Base-by-base conservation (phyloP, 495 filamentous ascomycete genomes). In the Hamigera avellanea region DNA sequence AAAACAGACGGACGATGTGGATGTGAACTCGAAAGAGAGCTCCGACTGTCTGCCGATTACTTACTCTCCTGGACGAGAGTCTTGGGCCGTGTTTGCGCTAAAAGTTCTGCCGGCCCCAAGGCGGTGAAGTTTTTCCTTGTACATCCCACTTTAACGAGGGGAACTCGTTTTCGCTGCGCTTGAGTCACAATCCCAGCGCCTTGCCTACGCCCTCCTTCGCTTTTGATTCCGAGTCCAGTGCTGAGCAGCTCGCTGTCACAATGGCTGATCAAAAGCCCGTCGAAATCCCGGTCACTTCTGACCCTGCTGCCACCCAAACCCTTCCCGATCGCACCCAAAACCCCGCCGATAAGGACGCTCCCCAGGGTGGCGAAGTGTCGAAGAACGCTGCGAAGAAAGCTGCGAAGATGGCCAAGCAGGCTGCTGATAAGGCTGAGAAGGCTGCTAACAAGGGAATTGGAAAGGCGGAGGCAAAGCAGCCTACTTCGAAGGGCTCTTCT, bases 371-470 rank as follows among this genome's bases (percentile, higher is more conserved):
- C 39, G 70, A 80, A 44, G 52, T 61, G 28, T 79, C 77, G 32
- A 83, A 83, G 66, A 81, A 73, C 53, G 80, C 80, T 38, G 62
- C 73, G 32, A 83, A 83, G 60, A 84, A 82, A 56, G 76, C 78
- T 25, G 72, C 69, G 29, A 81, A 81, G 63, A 62, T 67, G 49
- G 75, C 75, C 13, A 79, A 80, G 50, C 57, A 75, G 50, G 73
- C 76, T 29, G 72, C 72, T 19, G 72, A 73, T 15, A 82, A 83
- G 56, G 77, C 76, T 13, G 73, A 77, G 42, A 81, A 82, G 62
- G 56, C 62, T 19, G 69, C 68, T 0, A 71, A 74, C 25, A 80
- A 80, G 56, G 54, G 56, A 33, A 44, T 43, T 39, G 55, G 56
- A 23, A 70, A 69, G 53, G 33, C 55, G 8, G 64, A 66, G 40